phyloP scores from a whole-genome alignment of 345 rosid genomes.

The Populus ilicifolia region DNA sequence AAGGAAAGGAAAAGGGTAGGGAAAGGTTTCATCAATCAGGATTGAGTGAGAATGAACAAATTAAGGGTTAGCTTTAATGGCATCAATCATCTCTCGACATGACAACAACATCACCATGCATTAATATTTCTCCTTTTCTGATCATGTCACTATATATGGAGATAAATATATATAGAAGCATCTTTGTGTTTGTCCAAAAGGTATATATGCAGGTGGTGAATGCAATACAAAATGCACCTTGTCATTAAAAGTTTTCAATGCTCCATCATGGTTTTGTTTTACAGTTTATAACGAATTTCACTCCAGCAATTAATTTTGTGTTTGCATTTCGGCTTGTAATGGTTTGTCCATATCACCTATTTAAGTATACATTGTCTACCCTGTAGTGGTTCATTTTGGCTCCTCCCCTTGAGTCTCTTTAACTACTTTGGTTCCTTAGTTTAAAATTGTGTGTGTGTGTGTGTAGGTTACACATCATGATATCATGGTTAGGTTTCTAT shows the following conservation, averaged over 20 bases:
- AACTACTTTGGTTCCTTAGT: constrained; percentile 3
- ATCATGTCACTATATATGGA: background rate
- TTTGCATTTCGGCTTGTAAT: background rate
- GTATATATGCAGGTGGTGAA: background rate
- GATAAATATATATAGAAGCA: background rate
- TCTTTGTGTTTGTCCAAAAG: background rate
- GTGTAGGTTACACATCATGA: constrained; percentile 6
- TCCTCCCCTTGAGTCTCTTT: background rate
- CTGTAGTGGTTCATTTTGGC: background rate
- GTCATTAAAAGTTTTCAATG: background rate
- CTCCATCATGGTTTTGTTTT: background rate
- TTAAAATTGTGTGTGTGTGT: background rate
- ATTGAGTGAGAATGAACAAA: background rate
- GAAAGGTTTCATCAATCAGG: background rate
- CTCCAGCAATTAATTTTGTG: background rate
- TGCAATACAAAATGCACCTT: constrained; percentile 5
- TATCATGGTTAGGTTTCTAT: background rate
- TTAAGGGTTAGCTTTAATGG: background rate
- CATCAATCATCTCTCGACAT: constrained; percentile 8
- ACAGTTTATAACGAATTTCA: background rate
- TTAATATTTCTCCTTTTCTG: background rate
- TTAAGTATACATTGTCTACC: background rate
- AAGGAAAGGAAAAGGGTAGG: constrained; percentile 1
- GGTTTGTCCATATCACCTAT: background rate
- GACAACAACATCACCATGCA: constrained; percentile 5